phyloP scores from a whole-genome alignment of 2,329 filamentous ascomycete species.

The Aureobasidium lini region DNA sequence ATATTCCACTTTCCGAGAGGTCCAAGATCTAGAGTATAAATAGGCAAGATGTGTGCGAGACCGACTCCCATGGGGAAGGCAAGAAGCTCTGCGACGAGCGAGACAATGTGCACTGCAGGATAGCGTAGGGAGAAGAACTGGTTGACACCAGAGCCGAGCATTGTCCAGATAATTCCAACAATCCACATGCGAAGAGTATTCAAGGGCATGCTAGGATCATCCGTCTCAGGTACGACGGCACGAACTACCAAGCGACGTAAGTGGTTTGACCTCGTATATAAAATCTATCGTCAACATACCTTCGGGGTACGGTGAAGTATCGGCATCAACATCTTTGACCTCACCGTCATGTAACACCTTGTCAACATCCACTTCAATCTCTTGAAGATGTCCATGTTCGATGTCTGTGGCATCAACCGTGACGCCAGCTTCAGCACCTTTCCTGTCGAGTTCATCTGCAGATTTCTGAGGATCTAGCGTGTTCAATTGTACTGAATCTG shows the following conservation, averaged over 20 bases:
- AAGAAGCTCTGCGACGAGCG: conserved; percentile 77
- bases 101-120: conserved; percentile 82
- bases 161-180: conserved; percentile 51
- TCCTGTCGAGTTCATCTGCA: conserved; percentile 16
- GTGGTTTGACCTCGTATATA: background rate
- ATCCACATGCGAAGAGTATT: conserved; percentile 60
- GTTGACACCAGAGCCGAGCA: conserved; percentile 53
- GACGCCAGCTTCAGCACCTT: conserved; percentile 10
- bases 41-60: conserved; percentile 66
- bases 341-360: conserved; percentile 42
- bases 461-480: conserved; percentile 18
- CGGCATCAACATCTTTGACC: conserved; percentile 21
- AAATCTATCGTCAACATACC: conserved; percentile 7
- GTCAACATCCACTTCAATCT: conserved; percentile 30
- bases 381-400: conserved; percentile 22
- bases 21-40: conserved; percentile 46
- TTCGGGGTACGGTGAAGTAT: conserved; percentile 56
- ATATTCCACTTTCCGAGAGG: conserved; percentile 29
- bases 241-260: conserved; percentile 35
- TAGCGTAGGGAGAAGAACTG: conserved; percentile 84
- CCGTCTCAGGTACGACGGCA: conserved; percentile 57
- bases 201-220: conserved; percentile 54
- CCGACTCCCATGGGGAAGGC: conserved; percentile 75
- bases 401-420: conserved; percentile 18
- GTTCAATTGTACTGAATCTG: conserved; percentile 22